Base-by-base conservation (phyloP, 129 eudicot genomes). In the Pseudognaphalium luteoalbum region DNA sequence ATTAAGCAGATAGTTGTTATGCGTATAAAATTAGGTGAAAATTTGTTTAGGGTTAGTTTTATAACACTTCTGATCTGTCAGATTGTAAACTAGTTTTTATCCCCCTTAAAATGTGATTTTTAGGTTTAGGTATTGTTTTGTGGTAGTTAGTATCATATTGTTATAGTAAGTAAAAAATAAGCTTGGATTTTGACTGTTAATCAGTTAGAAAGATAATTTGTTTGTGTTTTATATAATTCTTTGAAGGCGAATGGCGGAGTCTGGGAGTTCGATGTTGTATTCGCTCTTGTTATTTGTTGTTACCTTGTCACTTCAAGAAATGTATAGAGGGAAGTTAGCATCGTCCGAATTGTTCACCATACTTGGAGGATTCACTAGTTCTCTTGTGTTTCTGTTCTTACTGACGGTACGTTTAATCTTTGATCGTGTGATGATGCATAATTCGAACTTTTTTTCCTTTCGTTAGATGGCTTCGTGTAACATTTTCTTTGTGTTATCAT, bases 341-440 rank as follows among this genome's bases (percentile, higher is more conserved):
- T 91, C 98, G 19, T 76, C 97, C 0, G 97, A 93, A 82, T 73
- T 93, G 41, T 93, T 85, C 64, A 93, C 98, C 2, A 91, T 93
- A 54, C 93, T 93, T 80, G 98, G 98, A 59, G 98, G 97, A 11
- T 93, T 93, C 83, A 87, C 87, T n/a, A 93, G 98, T 70, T 88
- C 98, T 39, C 84, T 91, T 6, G 83, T 93, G 21, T 93, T 93
- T 75, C 87, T 93, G 58, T 58, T 83, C 79, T 81, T 89, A 65
- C 83, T 93, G 9, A 91, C 97, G 21, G 98, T 93, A 32, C 83
- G 93, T 77, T 77, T 67, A 33, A 7, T 56, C 47, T 47, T 7
- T 50, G 22, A 21, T 15, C 28, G 15, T 33, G n/a, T 25, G 14
- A 28, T 4, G 41, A 29, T 20, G 70, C 42, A 22, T 63, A 21